A percentile compares a stretch with the other conserved stretches of the same genome.
Conservation (phyloP, 306 rosid genomes). For the Delonix regia region DNA sequence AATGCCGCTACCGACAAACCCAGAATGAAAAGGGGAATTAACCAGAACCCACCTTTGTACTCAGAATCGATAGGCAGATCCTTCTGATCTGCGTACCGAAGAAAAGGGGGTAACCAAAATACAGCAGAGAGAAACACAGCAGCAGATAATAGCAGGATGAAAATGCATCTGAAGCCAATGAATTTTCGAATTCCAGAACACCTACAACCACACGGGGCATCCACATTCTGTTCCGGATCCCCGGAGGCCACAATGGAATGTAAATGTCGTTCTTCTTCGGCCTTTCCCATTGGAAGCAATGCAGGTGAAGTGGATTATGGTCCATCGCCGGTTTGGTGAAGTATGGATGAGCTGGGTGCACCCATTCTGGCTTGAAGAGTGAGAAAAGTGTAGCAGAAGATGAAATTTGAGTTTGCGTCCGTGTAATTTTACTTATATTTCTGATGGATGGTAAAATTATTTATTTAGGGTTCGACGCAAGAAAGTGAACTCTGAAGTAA, state of each 20-base stretch:
- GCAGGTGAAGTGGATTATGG: slow-evolving; percentile 49
- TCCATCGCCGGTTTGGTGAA: slow-evolving; percentile 45
- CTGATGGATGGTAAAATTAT: neutral
- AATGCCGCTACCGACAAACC: slow-evolving; percentile 46
- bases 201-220: slow-evolving; percentile 46
- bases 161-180: slow-evolving; percentile 68
- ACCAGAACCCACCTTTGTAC: slow-evolving; percentile 60
- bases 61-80: slow-evolving; percentile 55
- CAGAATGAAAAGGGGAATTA: neutral
- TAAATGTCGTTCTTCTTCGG: slow-evolving; percentile 58
- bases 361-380: slow-evolving; percentile 47
- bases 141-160: slow-evolving; percentile 60
- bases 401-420: neutral
- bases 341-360: slow-evolving; percentile 34
- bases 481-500: slow-evolving; percentile 38
- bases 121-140: slow-evolving; percentile 81
- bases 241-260: slow-evolving; percentile 43
- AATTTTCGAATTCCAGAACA: slow-evolving; percentile 53
- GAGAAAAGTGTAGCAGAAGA: slow-evolving; percentile 11
- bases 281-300: slow-evolving; percentile 79
- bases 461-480: slow-evolving; percentile 54
- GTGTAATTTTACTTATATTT: neutral
- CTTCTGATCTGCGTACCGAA: slow-evolving; percentile 59
- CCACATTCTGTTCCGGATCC: slow-evolving; percentile 52
- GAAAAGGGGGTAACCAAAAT: slow-evolving; percentile 85